These are phyloP conservation scores for Tetrapyrgos nigripes DNA, from an alignment of 1,284 basidiomycete species.

Conservation along the genomic window DNA sequence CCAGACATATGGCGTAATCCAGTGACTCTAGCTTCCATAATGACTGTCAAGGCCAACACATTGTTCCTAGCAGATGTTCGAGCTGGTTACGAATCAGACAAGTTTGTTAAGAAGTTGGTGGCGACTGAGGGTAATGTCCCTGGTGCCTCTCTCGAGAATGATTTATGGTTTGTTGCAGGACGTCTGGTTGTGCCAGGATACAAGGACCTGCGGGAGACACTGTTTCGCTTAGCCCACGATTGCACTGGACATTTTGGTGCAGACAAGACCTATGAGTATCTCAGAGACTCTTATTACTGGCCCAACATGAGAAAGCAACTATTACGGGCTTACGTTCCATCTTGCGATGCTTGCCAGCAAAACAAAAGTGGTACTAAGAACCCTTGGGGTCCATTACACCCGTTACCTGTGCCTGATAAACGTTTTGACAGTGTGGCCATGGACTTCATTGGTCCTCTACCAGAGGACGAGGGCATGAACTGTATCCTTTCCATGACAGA, in stretches of 20 bases:
- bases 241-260: constrained; percentile 44
- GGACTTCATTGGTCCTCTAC: constrained; percentile 30
- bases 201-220: not conserved
- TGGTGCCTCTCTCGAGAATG: not conserved
- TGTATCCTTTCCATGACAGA: constrained; percentile 41
- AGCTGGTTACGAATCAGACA: not conserved
- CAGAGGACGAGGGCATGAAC: too few species aligned
- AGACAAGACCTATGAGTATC: constrained; percentile 37
- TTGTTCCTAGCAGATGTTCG: not conserved
- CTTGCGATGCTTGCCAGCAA: constrained; percentile 33
- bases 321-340: constrained; percentile 21
- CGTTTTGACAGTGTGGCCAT: constrained; percentile 21
- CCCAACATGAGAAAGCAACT: constrained; percentile 38
- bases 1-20: not conserved
- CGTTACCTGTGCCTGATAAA: constrained; percentile 22
- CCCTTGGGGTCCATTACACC: constrained; percentile 24
- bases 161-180: constrained; percentile 9
- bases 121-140: not conserved
- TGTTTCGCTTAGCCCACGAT: constrained; percentile 32
- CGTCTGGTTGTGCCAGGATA: constrained; percentile 5
- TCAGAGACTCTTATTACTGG: constrained; percentile 45
- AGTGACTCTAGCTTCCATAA: not conserved
- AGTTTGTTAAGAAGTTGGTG: constrained; percentile 22
- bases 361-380: constrained; percentile 16
- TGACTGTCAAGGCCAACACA: not conserved